Base-by-base conservation (phyloP, 164 flowering plant species). In the Aristolochia californica region DNA sequence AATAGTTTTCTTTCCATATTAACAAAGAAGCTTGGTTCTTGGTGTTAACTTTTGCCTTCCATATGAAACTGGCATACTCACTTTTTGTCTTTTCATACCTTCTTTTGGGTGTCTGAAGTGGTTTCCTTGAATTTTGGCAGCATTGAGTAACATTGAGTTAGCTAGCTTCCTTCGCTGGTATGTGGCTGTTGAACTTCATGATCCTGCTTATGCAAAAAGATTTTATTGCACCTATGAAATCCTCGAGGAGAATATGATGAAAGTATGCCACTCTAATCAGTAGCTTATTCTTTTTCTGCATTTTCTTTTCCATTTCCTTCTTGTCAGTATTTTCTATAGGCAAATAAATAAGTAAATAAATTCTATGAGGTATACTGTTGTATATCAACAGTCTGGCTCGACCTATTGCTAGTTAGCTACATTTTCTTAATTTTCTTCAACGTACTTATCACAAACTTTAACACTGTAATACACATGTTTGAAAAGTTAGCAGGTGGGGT, bases 151-250 rank as follows among this genome's bases (percentile, higher is more conserved):
- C 62, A 86, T 88, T 70, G 97, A 90, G 74, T 70, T 94, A 71
- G 99, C 99, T 57, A 94, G 99, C 81, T 94, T 90, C 76, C 95
- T 94, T 17, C 96, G 95, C 23, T 90, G 99, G 97, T 94, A 82
- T 68, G 96, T 94, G 61, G 81, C 96, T 47, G 97, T 94, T 63
- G 99, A 94, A 70, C 97, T 94, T 75, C 83, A 84, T 77, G 99
- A 94, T 78, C 97, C 84, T 70, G 79, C 84, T 21, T 84, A 85
- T 80, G 95, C 95, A 48, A 94, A 81, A 65, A 86, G 99, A 14
- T 94, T 79, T 72, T 94, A 94, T 66, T 72, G 78, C 63, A 88
- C 97, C 58, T 83, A 90, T 60, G 99, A 94, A 74, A 67, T 82
- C 61, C 74, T 94, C 62, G 95, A 88, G 72, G 97, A 94, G 68